A percentile compares a stretch with the other conserved stretches of the same genome.
phyloP scores from a whole-genome alignment of 192 early-diverging fungal species.

The Backusella psychrophila region DNA sequence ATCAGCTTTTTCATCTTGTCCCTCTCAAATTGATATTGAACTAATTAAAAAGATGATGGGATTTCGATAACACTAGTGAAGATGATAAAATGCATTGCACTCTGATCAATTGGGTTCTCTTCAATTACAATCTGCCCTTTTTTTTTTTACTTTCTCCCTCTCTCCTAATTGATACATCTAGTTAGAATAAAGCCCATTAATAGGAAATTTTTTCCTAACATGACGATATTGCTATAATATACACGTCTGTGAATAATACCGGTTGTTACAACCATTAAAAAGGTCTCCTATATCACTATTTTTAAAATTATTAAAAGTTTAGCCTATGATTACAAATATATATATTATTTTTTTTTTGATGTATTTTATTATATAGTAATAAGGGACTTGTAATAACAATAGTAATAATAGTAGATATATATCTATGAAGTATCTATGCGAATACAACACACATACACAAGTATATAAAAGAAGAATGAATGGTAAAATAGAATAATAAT shows the following conservation, averaged over 20 bases:
- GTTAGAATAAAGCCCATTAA: not conserved
- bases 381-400: not conserved
- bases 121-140: not conserved
- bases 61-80: too few relatives aligned
- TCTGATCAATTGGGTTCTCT: not conserved
- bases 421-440: not conserved
- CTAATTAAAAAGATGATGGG: too few relatives aligned
- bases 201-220: not conserved
- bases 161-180: not conserved
- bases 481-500: not conserved
- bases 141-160: not conserved
- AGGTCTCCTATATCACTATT: not conserved
- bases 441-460: not conserved
- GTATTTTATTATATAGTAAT: not conserved
- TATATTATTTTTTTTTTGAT: not conserved
- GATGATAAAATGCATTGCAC: too few relatives aligned
- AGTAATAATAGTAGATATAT: not conserved
- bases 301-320: too few relatives aligned
- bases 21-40: too few relatives aligned
- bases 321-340: too few relatives aligned
- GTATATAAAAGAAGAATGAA: not conserved
- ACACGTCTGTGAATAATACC: too few relatives aligned
- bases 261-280: not conserved
- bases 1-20: too few relatives aligned
- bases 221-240: not conserved